A percentile compares a stretch with the other conserved stretches of the same genome.
Conservation (phyloP, 495 filamentous ascomycete genomes). For the Penicillium odoratum region DNA sequence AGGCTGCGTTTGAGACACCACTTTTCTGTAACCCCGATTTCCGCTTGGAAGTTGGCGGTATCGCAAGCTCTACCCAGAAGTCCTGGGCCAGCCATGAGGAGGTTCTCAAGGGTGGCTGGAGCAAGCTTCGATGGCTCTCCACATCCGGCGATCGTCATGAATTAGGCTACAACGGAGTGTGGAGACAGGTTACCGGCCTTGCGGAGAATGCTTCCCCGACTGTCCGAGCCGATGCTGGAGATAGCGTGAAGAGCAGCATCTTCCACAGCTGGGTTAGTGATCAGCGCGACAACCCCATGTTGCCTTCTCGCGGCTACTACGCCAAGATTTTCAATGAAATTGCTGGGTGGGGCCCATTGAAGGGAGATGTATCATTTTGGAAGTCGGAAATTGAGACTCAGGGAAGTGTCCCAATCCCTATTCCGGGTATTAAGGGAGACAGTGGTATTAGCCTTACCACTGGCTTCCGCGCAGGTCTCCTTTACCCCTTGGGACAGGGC, state of each 20-base stretch:
- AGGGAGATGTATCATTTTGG: slow-evolving; percentile 86
- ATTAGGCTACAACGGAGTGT: slow-evolving; percentile 73
- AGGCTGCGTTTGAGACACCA: slow-evolving; percentile 77
- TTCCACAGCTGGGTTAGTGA: slow-evolving; percentile 80
- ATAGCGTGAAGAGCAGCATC: slow-evolving; percentile 84
- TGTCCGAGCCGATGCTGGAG: slow-evolving; percentile 81
- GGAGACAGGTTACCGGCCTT: slow-evolving; percentile 86
- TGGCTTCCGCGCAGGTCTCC: slow-evolving; percentile 61
- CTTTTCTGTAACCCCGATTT: slow-evolving; percentile 79
- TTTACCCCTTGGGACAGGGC: slow-evolving; percentile 60
- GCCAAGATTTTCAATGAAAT: slow-evolving; percentile 75
- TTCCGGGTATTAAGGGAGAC: slow-evolving; percentile 63
- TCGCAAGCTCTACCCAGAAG: slow-evolving; percentile 80
- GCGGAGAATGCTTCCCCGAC: slow-evolving; percentile 71
- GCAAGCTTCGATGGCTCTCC: slow-evolving; percentile 71
- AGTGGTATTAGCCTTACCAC: slow-evolving; percentile 74
- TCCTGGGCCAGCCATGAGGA: slow-evolving; percentile 93
- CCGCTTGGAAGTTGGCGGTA: slow-evolving; percentile 68
- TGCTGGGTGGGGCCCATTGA: slow-evolving; percentile 80
- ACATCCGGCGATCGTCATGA: slow-evolving; percentile 65
- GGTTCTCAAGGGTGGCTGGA: slow-evolving; percentile 73
- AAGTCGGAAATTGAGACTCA: slow-evolving; percentile 85
- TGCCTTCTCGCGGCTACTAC: slow-evolving; percentile 81
- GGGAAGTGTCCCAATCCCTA: slow-evolving; percentile 66
- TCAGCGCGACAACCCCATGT: slow-evolving; percentile 71